phyloP scores from a whole-genome alignment of 768 basidiomycete genomes.

The Amanita jacksonii region DNA sequence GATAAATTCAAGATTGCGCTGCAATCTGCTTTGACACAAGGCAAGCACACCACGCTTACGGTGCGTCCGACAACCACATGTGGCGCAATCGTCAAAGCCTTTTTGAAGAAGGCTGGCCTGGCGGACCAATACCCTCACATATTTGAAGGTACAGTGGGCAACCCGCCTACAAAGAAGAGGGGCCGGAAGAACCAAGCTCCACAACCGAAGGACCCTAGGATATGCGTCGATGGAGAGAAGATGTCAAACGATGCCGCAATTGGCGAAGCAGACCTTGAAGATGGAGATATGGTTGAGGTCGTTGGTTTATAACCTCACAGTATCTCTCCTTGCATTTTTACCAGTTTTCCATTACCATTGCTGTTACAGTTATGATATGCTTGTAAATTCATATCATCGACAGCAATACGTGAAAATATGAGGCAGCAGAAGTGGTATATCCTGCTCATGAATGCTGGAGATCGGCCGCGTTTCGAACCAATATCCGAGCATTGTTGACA shows the following conservation, averaged over 20 bases:
- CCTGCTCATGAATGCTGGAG: not conserved
- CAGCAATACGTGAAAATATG: no score
- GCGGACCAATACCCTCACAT: slow-evolving; percentile 39
- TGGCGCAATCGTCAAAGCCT: slow-evolving; percentile 65
- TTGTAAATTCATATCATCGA: not conserved
- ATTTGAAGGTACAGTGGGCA: slow-evolving; percentile 16
- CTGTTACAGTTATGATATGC: slow-evolving; percentile 1
- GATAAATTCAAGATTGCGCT: slow-evolving; percentile 59
- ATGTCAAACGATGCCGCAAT: slow-evolving; percentile 53
- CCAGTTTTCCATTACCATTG: not conserved
- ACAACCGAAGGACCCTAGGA: slow-evolving; percentile 33
- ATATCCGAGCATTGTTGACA: slow-evolving; percentile 86
- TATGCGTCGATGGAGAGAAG: slow-evolving; percentile 66
- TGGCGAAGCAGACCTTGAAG: slow-evolving; percentile 61
- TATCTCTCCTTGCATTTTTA: not conserved
- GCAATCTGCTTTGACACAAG: slow-evolving; percentile 40
- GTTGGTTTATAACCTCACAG: slow-evolving; percentile 46
- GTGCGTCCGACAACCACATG: slow-evolving; percentile 73
- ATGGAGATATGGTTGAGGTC: slow-evolving; percentile 74
- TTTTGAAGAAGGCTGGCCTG: slow-evolving; percentile 58
- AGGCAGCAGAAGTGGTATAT: no score
- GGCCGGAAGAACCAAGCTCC: slow-evolving; percentile 22
- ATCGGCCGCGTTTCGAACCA: slow-evolving; percentile 68
- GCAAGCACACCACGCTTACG: slow-evolving; percentile 50
- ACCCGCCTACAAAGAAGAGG: slow-evolving; percentile 19